A percentile compares a stretch with the other conserved stretches of the same genome.
Evolutionary conservation across 176 grass and related monocot species (phyloP).

Genomic region (Triticum dicoccoides): DNA sequence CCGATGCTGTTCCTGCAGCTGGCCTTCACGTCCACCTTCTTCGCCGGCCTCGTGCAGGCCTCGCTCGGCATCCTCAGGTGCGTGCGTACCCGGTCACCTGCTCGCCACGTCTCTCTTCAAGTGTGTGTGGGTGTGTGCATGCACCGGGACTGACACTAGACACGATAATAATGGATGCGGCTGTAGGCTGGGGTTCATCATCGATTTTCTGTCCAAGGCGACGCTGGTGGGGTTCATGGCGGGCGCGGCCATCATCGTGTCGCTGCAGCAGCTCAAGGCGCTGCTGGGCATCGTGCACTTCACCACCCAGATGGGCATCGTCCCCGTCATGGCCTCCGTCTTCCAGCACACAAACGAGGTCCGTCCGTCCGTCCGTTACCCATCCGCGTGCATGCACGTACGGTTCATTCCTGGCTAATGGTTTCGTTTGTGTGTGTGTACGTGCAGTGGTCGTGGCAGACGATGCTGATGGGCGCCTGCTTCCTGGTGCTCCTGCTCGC

Average conservation of each 20-base stretch:
- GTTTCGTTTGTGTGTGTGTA: not conserved
- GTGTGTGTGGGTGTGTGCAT: too few species aligned
- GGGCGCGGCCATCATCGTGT: slow-evolving; percentile 87
- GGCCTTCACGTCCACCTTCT: slow-evolving; percentile 87
- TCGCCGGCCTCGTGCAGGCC: slow-evolving; percentile 86
- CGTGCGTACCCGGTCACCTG: not conserved
- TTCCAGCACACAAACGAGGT: slow-evolving; percentile 74
- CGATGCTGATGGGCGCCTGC: slow-evolving; percentile 70
- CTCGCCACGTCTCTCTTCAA: too few species aligned
- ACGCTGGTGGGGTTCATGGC: slow-evolving; percentile 99
- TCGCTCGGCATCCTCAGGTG: slow-evolving; percentile 88
- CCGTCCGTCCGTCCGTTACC: too few species aligned
- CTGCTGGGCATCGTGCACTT: slow-evolving; percentile 90
- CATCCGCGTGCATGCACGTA: too few species aligned
- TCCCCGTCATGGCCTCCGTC: slow-evolving; percentile 87
- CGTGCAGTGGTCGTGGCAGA: slow-evolving; percentile 96
- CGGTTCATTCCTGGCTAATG: not conserved
- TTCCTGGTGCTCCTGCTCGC: slow-evolving; percentile 68
- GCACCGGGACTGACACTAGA: too few species aligned
- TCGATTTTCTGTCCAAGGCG: slow-evolving; percentile 93
- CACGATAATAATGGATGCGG: not conserved
- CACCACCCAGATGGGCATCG: slow-evolving; percentile 80
- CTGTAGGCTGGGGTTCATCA: slow-evolving; percentile 70
- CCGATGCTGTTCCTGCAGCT: slow-evolving; percentile 88
- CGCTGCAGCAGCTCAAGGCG: slow-evolving; percentile 90